Evolutionary conservation across 2,329 filamentous ascomycete species (phyloP).

Genomic region (Blastomyces percursus): DNA sequence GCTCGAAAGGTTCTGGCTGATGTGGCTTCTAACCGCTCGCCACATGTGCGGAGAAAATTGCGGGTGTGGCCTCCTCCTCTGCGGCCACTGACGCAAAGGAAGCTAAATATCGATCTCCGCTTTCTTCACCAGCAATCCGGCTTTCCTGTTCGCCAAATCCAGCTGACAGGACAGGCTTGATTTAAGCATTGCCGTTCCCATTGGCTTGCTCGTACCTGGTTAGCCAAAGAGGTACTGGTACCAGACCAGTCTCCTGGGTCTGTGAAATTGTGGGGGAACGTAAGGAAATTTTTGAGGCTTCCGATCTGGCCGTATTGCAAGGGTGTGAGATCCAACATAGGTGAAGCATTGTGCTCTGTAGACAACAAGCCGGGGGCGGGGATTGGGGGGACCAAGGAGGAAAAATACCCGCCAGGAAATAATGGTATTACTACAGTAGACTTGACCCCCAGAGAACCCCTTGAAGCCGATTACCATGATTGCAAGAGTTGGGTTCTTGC

Average conservation of each 20-base stretch:
- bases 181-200: not conserved
- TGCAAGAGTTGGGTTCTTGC: not conserved
- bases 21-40: constrained; percentile 1
- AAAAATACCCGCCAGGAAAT: not conserved
- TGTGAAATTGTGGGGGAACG: not conserved
- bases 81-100: not conserved
- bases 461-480: not conserved
- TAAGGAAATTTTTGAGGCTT: not conserved
- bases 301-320: not conserved
- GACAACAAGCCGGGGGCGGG: not conserved
- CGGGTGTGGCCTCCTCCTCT: constrained; percentile 1
- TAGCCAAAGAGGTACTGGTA: not conserved
- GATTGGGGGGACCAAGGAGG: not conserved
- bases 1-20: not conserved
- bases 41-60: not conserved
- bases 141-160: not conserved
- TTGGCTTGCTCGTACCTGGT: not conserved
- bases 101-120: too few relatives aligned
- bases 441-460: not conserved
- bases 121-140: not conserved
- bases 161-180: not conserved
- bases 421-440: not conserved
- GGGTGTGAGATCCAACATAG: not conserved
- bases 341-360: not conserved
- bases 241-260: constrained; percentile 2